A percentile compares a stretch with the other conserved stretches of the same genome.
phyloP scores from a whole-genome alignment of 1,284 basidiomycete species.

The Vanrija sp. region DNA sequence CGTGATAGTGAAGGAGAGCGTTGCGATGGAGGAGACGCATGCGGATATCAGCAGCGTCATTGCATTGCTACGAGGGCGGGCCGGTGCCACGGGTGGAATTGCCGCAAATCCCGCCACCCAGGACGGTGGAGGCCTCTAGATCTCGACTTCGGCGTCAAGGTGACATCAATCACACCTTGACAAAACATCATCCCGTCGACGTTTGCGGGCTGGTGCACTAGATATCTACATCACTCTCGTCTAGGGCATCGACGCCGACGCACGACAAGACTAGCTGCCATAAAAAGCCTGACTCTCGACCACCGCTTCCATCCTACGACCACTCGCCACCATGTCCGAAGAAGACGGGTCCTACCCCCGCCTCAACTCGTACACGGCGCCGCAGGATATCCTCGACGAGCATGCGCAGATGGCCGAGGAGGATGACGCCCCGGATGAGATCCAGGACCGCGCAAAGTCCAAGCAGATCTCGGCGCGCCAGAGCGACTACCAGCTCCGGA shows the following conservation, averaged over 20 bases:
- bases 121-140: neutral
- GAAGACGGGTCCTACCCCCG: slow-evolving; percentile 48
- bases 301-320: too few species aligned
- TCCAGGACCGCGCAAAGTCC: slow-evolving; percentile 84
- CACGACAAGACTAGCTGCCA: too few species aligned
- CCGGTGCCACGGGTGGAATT: neutral
- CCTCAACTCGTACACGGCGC: slow-evolving; percentile 82
- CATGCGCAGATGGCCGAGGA: slow-evolving; percentile 89
- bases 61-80: neutral
- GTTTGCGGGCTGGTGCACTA: neutral
- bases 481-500: slow-evolving; percentile 90
- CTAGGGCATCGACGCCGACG: neutral
- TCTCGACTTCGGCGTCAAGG: neutral
- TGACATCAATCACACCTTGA: neutral
- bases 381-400: slow-evolving; percentile 91
- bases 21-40: neutral
- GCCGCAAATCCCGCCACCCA: neutral
- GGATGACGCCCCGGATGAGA: slow-evolving; percentile 87
- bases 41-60: neutral
- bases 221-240: neutral
- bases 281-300: too few species aligned
- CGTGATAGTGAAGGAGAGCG: neutral
- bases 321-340: slow-evolving; percentile 13
- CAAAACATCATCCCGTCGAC: neutral
- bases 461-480: slow-evolving; percentile 92